phyloP scores from a whole-genome alignment of 768 basidiomycete species.

The Pisolithus orientalis region DNA sequence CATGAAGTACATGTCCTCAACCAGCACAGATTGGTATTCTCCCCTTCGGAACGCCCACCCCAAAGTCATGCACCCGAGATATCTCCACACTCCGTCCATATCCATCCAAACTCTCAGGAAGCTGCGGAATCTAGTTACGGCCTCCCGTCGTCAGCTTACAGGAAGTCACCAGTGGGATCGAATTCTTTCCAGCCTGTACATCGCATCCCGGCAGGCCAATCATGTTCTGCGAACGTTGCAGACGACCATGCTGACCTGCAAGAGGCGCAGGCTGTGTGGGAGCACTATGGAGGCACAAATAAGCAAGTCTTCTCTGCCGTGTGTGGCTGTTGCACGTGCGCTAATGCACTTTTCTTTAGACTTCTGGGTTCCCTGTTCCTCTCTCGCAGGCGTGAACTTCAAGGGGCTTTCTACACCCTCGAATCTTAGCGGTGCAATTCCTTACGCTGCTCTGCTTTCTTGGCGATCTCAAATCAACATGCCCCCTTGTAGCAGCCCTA shows the following conservation, averaged over 20 bases:
- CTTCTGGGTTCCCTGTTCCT: slow-evolving; percentile 60
- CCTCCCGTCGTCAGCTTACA: slow-evolving; percentile 1
- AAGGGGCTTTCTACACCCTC: slow-evolving; percentile 2
- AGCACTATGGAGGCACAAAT: slow-evolving; percentile 61
- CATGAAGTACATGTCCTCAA: slow-evolving; percentile 66
- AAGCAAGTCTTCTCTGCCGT: slow-evolving; percentile 34
- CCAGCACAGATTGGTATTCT: slow-evolving; percentile 52
- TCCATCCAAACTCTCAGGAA: neutral
- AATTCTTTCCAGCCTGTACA: neutral
- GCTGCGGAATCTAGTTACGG: neutral
- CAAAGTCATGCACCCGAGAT: neutral
- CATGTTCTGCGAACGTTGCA: neutral
- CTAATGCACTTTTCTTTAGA: slow-evolving; percentile 30
- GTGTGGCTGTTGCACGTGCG: neutral
- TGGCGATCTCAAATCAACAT: no score
- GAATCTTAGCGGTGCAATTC: neutral
- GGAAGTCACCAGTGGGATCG: slow-evolving; percentile 1
- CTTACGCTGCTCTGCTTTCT: no score
- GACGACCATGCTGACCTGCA: slow-evolving; percentile 18
- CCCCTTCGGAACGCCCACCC: slow-evolving; percentile 4
- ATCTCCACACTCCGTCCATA: neutral
- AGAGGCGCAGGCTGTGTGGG: slow-evolving; percentile 43
- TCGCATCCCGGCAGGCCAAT: neutral
- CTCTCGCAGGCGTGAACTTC: slow-evolving; percentile 41
- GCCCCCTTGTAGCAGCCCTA: no score